These are phyloP conservation scores for Cercospora sp. DNA, from an alignment of 2,329 filamentous ascomycete genomes.

Conservation along the genomic window DNA sequence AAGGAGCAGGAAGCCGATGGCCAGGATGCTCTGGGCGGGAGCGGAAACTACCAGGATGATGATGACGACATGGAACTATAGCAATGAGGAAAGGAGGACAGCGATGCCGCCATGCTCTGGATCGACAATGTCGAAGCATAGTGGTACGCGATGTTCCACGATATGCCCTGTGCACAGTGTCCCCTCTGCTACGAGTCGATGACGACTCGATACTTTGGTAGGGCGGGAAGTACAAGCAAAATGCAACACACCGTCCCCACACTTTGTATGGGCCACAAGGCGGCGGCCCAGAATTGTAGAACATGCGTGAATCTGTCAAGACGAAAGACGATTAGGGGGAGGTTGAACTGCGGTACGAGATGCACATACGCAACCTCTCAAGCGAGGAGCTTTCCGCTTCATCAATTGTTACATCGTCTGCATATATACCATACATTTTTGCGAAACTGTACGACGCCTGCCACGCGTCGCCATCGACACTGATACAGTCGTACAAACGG, in stretches of 20 bases:
- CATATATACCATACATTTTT: not conserved
- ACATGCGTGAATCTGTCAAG: not conserved
- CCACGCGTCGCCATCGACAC: not conserved
- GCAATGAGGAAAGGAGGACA: not conserved
- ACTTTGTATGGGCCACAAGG: not conserved
- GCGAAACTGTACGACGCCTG: not conserved
- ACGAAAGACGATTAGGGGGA: not conserved
- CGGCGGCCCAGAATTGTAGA: not conserved
- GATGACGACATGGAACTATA: slow-evolving; percentile 61
- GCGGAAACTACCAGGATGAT: slow-evolving; percentile 51
- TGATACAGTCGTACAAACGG: not conserved
- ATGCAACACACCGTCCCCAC: not conserved
- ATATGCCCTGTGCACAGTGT: not conserved
- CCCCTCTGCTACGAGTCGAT: not conserved
- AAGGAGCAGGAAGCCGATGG: slow-evolving; percentile 75
- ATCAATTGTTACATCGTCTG: not conserved
- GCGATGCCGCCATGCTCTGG: not conserved
- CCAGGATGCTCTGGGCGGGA: slow-evolving; percentile 51
- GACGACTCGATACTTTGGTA: not conserved
- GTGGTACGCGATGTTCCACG: not conserved
- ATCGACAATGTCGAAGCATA: not conserved
- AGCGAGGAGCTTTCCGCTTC: not conserved
- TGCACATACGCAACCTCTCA: not conserved
- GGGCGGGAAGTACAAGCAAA: not conserved
- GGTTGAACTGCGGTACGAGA: not conserved